Evolutionary conservation across 805 yeast species (phyloP), one percentile per base, ranked within the genome.

Genomic region (Cyberlindnera meyerae): DNA sequence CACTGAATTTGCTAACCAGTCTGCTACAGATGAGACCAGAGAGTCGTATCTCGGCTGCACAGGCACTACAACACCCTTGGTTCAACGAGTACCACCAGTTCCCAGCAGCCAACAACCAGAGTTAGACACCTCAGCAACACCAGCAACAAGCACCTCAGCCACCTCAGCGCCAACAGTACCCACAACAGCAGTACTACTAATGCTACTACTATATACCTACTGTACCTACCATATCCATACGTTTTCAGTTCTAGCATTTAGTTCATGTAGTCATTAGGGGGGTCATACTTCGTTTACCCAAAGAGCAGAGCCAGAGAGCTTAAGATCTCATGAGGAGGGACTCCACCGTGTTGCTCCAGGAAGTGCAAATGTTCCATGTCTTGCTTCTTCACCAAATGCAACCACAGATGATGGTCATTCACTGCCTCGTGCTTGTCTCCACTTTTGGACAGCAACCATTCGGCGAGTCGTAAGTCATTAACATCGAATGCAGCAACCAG

Each of bases 21-120:
- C 67, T 93, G 57, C 70, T 93, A 42, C 79, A 83, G 16, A 93
- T 87, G 65, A 97, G 87, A 57, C 98, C 98, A n/a, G 88, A 94
- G 33, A 75, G 79, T 49, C 73, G 98, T 60, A 82, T 93, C 49
- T 82, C 94, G 51, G 98, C 98, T 38, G 87, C 87, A 58, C 75
- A 96, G 47, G 96, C 97, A 4, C 71, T 89, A 40, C 63, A 75
- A 48, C 97, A 90, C 61, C 94, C 96, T 5, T 93, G 95, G 95
- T 85, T 86, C 57, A 80, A 78, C 38, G 95, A 86, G 50, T 79
- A 74, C 41, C 68, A 77, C 12, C 48, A 47, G 27, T 39, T 33
- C 27, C 47, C 16, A n/a, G n/a, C n/a, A n/a, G n/a, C n/a, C n/a
- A n/a, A n/a, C n/a, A n/a, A n/a, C n/a, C n/a, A n/a, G n/a, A n/a